phyloP scores from a whole-genome alignment of 192 early-diverging fungal species.

The Geranomyces michiganensis region DNA sequence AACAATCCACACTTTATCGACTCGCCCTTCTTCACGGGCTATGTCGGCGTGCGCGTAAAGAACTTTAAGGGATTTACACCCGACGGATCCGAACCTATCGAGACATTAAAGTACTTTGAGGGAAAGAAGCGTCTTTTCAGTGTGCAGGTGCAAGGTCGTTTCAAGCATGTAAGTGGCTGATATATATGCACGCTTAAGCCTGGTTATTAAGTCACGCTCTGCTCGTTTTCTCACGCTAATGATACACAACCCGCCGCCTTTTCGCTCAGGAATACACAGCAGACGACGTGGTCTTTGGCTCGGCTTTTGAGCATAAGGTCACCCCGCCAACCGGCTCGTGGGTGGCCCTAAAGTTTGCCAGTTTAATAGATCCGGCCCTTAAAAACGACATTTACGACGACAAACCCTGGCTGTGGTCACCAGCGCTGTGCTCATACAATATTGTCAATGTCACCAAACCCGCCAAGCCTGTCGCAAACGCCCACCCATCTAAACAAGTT shows the following conservation, averaged over 20 bases:
- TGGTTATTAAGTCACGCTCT: too few species aligned
- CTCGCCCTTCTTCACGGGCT: slow-evolving; percentile 63
- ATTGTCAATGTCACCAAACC: slow-evolving; percentile 57
- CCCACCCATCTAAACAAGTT: background rate
- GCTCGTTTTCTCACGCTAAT: too few species aligned
- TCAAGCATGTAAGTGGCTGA: slow-evolving; percentile 58
- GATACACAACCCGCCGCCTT: background rate
- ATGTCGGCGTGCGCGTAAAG: slow-evolving; percentile 68
- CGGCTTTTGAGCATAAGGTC: slow-evolving; percentile 72
- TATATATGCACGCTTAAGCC: too few species aligned
- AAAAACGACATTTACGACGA: slow-evolving; percentile 70
- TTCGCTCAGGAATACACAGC: slow-evolving; percentile 51
- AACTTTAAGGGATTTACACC: slow-evolving; percentile 65
- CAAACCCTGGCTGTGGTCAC: slow-evolving; percentile 72
- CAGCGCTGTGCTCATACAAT: slow-evolving; percentile 77
- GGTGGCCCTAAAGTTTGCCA: slow-evolving; percentile 73
- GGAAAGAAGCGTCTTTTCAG: slow-evolving; percentile 64
- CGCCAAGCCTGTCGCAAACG: slow-evolving; percentile 32
- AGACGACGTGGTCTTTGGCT: slow-evolving; percentile 76
- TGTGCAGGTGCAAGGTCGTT: slow-evolving; percentile 73
- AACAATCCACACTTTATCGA: slow-evolving; percentile 64
- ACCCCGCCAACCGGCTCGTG: slow-evolving; percentile 69
- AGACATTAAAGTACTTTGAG: slow-evolving; percentile 61
- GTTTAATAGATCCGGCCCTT: slow-evolving; percentile 76
- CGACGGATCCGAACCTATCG: slow-evolving; percentile 34